Percentiles rank a stretch among this genome's conserved stretches.
Conservation (phyloP, 116 monocot species). For the Zostera marina region DNA sequence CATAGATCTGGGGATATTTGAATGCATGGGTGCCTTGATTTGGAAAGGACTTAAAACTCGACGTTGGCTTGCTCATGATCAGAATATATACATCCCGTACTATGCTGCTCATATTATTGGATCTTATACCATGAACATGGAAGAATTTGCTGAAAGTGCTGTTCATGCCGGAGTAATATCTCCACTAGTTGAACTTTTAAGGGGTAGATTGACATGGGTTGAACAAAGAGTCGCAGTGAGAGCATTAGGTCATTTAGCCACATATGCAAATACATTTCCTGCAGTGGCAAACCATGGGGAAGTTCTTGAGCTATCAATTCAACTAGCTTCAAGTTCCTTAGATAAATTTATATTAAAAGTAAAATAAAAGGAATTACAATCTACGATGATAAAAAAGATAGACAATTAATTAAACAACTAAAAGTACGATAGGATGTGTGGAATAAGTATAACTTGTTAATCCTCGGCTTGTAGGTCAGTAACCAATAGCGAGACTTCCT, state of each 20-base stretch:
- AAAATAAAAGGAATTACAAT: too few relatives aligned
- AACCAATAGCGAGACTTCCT: too few relatives aligned
- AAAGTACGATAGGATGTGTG: too few relatives aligned
- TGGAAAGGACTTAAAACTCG: slow-evolving; percentile 92
- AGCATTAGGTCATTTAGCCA: slow-evolving; percentile 88
- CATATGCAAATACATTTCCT: slow-evolving; percentile 83
- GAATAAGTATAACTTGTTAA: too few relatives aligned
- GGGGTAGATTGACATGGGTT: slow-evolving; percentile 96
- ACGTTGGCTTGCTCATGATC: slow-evolving; percentile 88
- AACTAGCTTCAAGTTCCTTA: slow-evolving; percentile 71
- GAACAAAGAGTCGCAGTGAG: slow-evolving; percentile 95
- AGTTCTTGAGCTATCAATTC: slow-evolving; percentile 84
- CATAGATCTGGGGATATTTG: slow-evolving; percentile 89
- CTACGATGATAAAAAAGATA: too few relatives aligned
- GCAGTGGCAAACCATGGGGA: slow-evolving; percentile 75
- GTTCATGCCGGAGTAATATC: slow-evolving; percentile 89
- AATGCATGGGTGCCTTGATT: slow-evolving; percentile 91
- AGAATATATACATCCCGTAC: slow-evolving; percentile 96
- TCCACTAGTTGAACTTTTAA: slow-evolving; percentile 81
- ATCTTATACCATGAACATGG: slow-evolving; percentile 99
- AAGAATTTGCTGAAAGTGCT: slow-evolving; percentile 83
- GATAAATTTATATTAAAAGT: too few relatives aligned
- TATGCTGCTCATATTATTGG: slow-evolving; percentile 99
- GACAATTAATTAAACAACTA: too few relatives aligned
- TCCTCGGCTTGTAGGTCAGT: too few relatives aligned